Evolutionary conservation across 176 grass and related monocot genomes (phyloP), one percentile per base, ranked within the genome.

Genomic region (Cenchrus americanus): DNA sequence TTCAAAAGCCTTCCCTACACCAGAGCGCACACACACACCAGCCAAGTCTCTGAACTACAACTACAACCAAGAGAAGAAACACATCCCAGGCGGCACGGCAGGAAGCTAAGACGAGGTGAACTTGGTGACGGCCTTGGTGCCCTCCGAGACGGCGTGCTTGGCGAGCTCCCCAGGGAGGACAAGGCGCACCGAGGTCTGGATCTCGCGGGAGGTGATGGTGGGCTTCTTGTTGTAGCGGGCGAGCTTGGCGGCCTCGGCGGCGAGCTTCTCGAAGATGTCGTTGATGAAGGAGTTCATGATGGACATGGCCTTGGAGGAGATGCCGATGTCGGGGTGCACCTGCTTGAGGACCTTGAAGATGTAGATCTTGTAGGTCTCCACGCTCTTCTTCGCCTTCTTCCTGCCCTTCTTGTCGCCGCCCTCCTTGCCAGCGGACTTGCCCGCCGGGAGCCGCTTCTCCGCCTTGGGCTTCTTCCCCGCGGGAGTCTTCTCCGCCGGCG

Each of bases 221-320:
- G 91, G 88, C 78, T 88, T 92, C 86, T 90, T 90, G 89, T 90
- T 90, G 84, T 90, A 90, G 11, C 80, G 30, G 0, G 80, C 80
- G 7, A 90, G 89, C 62, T 80, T 80, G 53, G 84, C 80, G 12
- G 89, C 41, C 89, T 94, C 92, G 0, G 9, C 78, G 62, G 87
- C 92, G 21, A 94, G 82, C 82, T 94, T 94, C 89, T 94, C 92
- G 59, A 94, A 94, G 85, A 94, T 94, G 63, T 94, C 93, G 79
- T 94, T 94, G 90, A 94, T 94, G 82, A 94, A 94, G 64, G 92
- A 94, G 78, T 94, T 94, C 92, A 94, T 94, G 87, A 92, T 94
- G 79, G 87, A 85, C 92, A 94, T 94, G 82, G 89, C 89, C 92
- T 94, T 94, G 89, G 89, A 86, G n/a, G 89, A 89, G 73, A 91